These are phyloP conservation scores for Coemansia asiatica DNA, from an alignment of 192 early-diverging fungal species.

Conservation along the genomic window DNA sequence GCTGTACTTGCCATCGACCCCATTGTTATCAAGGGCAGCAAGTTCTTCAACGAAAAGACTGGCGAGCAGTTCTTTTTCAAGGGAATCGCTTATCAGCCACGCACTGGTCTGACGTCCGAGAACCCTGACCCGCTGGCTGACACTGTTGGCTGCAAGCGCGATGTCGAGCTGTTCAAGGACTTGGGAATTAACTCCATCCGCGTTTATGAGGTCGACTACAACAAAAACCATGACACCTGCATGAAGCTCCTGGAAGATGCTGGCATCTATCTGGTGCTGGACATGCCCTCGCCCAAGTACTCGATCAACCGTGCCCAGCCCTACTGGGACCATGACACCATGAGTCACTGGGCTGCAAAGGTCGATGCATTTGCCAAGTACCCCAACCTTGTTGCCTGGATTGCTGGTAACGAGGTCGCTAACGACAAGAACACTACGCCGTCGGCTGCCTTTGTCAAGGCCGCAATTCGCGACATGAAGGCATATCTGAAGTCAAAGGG, in stretches of 20 bases:
- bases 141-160: constrained; percentile 62
- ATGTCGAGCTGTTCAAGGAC: constrained; percentile 64
- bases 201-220: constrained; percentile 70
- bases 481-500: constrained; percentile 57
- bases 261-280: constrained; percentile 70
- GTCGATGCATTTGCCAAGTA: constrained; percentile 70
- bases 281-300: constrained; percentile 61
- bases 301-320: constrained; percentile 65
- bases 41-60: constrained; percentile 68
- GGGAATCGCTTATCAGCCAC: constrained; percentile 72
- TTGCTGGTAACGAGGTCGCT: constrained; percentile 77
- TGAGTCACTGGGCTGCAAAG: constrained; percentile 59
- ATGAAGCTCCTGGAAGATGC: constrained; percentile 66
- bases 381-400: constrained; percentile 63
- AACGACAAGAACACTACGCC: constrained; percentile 64
- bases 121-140: constrained; percentile 64
- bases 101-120: constrained; percentile 38
- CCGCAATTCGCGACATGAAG: constrained; percentile 67
- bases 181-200: constrained; percentile 69
- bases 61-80: constrained; percentile 77
- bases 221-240: constrained; percentile 65
- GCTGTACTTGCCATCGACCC: constrained; percentile 56
- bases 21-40: constrained; percentile 68
- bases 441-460: constrained; percentile 68
- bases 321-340: constrained; percentile 59